phyloP scores from a whole-genome alignment of 1,284 basidiomycete species.

The Pisolithus thermaeus region DNA sequence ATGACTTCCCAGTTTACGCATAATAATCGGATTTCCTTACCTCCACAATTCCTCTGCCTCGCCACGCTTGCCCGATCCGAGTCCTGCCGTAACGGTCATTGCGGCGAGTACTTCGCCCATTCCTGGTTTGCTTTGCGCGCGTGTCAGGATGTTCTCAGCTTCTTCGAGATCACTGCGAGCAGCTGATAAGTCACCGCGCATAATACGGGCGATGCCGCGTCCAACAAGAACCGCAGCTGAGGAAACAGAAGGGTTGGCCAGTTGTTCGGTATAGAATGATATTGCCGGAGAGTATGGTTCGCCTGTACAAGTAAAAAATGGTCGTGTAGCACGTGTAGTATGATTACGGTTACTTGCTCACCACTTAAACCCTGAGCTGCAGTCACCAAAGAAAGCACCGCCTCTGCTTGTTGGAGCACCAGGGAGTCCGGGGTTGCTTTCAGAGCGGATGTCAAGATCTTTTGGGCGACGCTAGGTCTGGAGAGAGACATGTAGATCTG shows the following conservation, averaged over 20 bases:
- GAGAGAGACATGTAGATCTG: constrained; percentile 85
- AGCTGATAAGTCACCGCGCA: constrained; percentile 75
- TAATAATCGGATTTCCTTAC: constrained; percentile 35
- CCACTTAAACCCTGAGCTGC: constrained; percentile 55
- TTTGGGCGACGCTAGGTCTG: constrained; percentile 81
- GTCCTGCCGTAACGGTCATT: constrained; percentile 57
- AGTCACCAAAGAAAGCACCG: constrained; percentile 77
- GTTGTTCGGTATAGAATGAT: constrained; percentile 90
- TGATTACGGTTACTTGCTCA: not conserved
- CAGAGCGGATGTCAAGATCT: constrained; percentile 76
- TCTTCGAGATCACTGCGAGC: constrained; percentile 84
- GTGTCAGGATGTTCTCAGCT: constrained; percentile 44
- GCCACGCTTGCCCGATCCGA: constrained; percentile 51
- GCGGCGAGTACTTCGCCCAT: constrained; percentile 64
- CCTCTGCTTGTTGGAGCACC: constrained; percentile 85
- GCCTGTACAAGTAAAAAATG: constrained; percentile 12
- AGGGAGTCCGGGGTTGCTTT: constrained; percentile 86
- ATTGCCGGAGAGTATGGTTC: constrained; percentile 59
- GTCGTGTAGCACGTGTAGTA: not conserved
- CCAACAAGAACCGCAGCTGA: constrained; percentile 74
- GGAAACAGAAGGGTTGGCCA: constrained; percentile 78
- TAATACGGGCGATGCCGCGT: constrained; percentile 77
- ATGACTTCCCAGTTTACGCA: not conserved
- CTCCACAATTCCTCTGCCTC: constrained; percentile 63
- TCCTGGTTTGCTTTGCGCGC: constrained; percentile 17